Evolutionary conservation across 1,284 basidiomycete species (phyloP).

Genomic region (Cutaneotrichosporon sp.): DNA sequence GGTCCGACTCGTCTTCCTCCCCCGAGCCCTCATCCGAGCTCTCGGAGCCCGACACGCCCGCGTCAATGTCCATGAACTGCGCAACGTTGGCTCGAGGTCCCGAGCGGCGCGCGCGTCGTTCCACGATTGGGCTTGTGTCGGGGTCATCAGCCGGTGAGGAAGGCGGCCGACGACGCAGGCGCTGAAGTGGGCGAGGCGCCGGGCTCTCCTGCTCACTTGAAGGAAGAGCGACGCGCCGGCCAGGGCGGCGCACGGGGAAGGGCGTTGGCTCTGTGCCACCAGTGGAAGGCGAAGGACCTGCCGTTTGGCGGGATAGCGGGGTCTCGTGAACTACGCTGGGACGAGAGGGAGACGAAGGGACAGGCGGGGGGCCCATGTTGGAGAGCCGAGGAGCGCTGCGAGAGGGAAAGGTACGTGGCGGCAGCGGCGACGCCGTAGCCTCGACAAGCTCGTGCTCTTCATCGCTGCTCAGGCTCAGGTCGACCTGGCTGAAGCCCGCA

Average conservation of each 20-base stretch:
- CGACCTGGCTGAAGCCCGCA: conserved; percentile 50
- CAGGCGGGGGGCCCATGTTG: conserved; percentile 19
- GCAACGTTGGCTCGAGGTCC: background rate
- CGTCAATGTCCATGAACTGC: conserved; percentile 37
- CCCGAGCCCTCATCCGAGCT: conserved; percentile 45
- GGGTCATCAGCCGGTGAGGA: conserved; percentile 1
- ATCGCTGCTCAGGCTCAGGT: conserved; percentile 27
- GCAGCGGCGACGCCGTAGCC: background rate
- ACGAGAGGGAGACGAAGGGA: conserved; percentile 7
- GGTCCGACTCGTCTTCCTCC: conserved; percentile 51
- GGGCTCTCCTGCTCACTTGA: conserved; percentile 15
- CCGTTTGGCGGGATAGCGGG: background rate
- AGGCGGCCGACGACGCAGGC: conserved; percentile 15
- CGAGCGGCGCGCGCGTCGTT: background rate
- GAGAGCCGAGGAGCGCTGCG: background rate
- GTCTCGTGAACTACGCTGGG: conserved; percentile 3
- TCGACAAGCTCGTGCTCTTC: conserved; percentile 12
- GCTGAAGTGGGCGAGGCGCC: conserved; percentile 11
- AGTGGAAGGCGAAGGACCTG: background rate
- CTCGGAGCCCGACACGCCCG: conserved; percentile 38
- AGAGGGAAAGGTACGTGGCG: background rate
- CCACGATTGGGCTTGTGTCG: background rate
- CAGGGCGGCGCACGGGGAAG: conserved; percentile 11
- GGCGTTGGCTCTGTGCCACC: conserved; percentile 10
- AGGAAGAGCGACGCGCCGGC: background rate